phyloP scores from a whole-genome alignment of 345 rosid genomes.

The Boechera retrofracta region DNA sequence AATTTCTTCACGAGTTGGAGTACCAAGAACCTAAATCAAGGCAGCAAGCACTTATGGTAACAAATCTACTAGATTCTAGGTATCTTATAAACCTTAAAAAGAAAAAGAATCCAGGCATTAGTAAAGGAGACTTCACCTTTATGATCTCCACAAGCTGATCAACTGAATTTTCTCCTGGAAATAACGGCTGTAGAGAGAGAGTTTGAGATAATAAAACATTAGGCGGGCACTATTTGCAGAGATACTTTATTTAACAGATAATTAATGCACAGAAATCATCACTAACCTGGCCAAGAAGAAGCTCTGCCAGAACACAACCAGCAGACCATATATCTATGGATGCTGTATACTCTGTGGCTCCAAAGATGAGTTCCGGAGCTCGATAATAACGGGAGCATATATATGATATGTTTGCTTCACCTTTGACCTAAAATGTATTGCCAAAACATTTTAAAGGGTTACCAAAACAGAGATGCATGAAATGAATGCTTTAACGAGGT shows the following conservation, averaged over 20 bases:
- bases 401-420: conserved; percentile 80
- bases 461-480: conserved; percentile 10
- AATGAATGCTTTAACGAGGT: background rate
- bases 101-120: background rate
- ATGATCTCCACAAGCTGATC: conserved; percentile 88
- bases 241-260: background rate
- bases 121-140: conserved; percentile 53
- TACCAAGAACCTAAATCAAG: conserved; percentile 73
- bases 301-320: conserved; percentile 90
- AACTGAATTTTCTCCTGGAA: conserved; percentile 84
- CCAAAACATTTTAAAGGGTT: background rate
- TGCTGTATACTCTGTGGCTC: conserved; percentile 76
- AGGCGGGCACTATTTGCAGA: background rate
- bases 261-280: background rate
- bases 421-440: conserved; percentile 59
- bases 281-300: conserved; percentile 79
- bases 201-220: conserved; percentile 11
- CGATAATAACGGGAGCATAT: conserved; percentile 88
- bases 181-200: conserved; percentile 58
- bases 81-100: conserved; percentile 8
- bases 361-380: conserved; percentile 87
- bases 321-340: conserved; percentile 90
- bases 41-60: conserved; percentile 8
- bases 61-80: background rate
- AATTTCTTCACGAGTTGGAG: conserved; percentile 89